phyloP scores from a whole-genome alignment of 2,329 filamentous ascomycete species.

The Colletotrichum lini region DNA sequence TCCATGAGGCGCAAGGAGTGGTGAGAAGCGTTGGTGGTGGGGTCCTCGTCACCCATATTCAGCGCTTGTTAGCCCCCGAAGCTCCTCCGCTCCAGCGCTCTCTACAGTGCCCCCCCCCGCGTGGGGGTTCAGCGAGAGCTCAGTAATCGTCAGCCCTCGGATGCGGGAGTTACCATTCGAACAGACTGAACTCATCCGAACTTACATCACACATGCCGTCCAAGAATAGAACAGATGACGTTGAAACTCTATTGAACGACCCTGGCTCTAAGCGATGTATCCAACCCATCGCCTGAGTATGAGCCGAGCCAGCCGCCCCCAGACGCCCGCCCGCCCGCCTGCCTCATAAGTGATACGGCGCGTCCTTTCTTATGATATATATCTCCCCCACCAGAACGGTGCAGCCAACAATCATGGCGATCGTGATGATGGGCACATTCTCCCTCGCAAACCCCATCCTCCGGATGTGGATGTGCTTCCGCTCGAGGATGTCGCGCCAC shows the following conservation, averaged over 20 bases:
- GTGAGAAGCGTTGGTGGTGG: neutral
- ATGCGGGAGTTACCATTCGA: neutral
- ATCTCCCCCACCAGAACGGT: slow-evolving; percentile 74
- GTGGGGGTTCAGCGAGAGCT: neutral
- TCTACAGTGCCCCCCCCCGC: too few species aligned
- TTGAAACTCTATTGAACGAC: too few species aligned
- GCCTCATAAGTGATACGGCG: slow-evolving; percentile 51
- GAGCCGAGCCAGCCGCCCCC: too few species aligned
- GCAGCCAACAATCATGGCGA: slow-evolving; percentile 76
- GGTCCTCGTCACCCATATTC: neutral
- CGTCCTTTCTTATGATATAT: slow-evolving; percentile 67
- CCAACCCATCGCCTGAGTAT: too few species aligned
- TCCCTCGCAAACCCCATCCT: slow-evolving; percentile 76
- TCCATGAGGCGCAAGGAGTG: neutral
- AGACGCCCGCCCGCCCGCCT: neutral
- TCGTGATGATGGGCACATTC: slow-evolving; percentile 79
- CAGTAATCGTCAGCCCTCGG: neutral
- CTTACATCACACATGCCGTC: too few species aligned
- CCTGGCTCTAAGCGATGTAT: too few species aligned
- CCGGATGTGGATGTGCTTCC: slow-evolving; percentile 77
- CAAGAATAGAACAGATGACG: neutral
- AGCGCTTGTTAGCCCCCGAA: neutral
- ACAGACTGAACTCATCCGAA: too few species aligned
- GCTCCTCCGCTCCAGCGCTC: neutral
- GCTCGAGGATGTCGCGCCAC: slow-evolving; percentile 78